Evolutionary conservation across 768 basidiomycete genomes (phyloP), one percentile per base, ranked within the genome.

Genomic region (Pleurotus platypus): DNA sequence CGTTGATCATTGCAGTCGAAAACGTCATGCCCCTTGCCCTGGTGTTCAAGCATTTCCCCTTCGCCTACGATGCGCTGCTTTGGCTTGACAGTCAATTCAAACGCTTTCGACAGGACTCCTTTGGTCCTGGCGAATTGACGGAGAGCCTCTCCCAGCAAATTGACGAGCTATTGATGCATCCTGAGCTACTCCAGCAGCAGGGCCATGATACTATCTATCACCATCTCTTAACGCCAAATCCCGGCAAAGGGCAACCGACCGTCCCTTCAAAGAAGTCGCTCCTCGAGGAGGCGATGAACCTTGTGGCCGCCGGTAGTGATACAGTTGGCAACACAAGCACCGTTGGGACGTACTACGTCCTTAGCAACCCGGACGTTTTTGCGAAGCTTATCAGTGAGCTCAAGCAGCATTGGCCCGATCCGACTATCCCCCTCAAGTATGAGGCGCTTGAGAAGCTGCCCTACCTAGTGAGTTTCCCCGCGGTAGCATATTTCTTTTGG

Each of bases 141-240:
- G 59, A 51, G 18, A 56, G 30, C 18, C 57, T 67, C 5, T 57
- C 49, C 5, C 47, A 35, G 5, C 63, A 70, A 30, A 65, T 73
- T n/a, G 67, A 68, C 39, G 59, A 47, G n/a, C 58, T 70, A 49
- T 49, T 70, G 2, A 58, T 55, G 1, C 57, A 73, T 55, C 69
- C 72, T 0, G 54, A 60, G 0, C 49, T 59, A 12, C 58, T 76
- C 12, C 39, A 59, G 9, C 49, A 64, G 4, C 61, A 64, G 7
- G 67, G 70, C n/a, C 72, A 75, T 40, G 70, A 71, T 30, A 71
- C 66, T 6, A 71, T 75, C 38, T 77, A 72, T 56, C 71, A 74
- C 40, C 67, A 69, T 53, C 57, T 72, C 38, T 24, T 70, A 3
- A 62, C 62, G n/a, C 60, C 58, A 1, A 56, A 59, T 26, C 37